A percentile compares a stretch with the other conserved stretches of the same genome.
phyloP scores from a whole-genome alignment of 2,329 filamentous ascomycete genomes.

The Talaromyces piceae region DNA sequence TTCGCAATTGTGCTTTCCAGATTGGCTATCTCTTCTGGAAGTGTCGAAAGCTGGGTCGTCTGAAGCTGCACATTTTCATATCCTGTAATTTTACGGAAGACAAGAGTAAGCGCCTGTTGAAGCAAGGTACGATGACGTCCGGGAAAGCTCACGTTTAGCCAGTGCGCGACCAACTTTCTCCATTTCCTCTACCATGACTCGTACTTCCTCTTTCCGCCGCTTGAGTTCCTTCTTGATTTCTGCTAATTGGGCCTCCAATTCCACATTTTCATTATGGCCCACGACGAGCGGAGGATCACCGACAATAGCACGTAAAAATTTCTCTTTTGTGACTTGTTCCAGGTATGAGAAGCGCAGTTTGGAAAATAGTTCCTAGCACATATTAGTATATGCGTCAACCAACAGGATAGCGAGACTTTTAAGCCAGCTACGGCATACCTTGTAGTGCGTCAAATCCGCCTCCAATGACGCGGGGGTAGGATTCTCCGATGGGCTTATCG shows the following conservation, averaged over 20 bases:
- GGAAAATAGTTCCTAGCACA: conserved; percentile 68
- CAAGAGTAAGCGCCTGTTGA: neutral
- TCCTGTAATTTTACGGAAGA: conserved; percentile 30
- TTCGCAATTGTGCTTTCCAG: conserved; percentile 44
- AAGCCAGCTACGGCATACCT: conserved; percentile 34
- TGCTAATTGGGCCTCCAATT: conserved; percentile 62
- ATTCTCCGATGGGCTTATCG: conserved; percentile 55
- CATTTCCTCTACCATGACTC: conserved; percentile 63
- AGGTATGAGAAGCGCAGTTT: conserved; percentile 96
- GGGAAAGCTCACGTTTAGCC: conserved; percentile 43
- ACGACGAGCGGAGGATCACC: conserved; percentile 84
- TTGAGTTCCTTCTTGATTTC: conserved; percentile 70
- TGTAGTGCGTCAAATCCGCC: conserved; percentile 82
- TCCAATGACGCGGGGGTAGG: conserved; percentile 69
- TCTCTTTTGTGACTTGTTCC: conserved; percentile 97
- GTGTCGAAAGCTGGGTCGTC: conserved; percentile 42
- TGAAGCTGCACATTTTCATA: conserved; percentile 50
- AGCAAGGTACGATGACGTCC: neutral
- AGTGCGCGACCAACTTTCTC: conserved; percentile 62
- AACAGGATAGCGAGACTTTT: neutral
- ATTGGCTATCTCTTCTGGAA: conserved; percentile 47
- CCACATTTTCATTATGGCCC: conserved; percentile 70
- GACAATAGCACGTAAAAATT: conserved; percentile 88
- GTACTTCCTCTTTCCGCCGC: conserved; percentile 70
- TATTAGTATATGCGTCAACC: neutral